phyloP scores from a whole-genome alignment of 768 basidiomycete species.

The Collybia mongolica region DNA sequence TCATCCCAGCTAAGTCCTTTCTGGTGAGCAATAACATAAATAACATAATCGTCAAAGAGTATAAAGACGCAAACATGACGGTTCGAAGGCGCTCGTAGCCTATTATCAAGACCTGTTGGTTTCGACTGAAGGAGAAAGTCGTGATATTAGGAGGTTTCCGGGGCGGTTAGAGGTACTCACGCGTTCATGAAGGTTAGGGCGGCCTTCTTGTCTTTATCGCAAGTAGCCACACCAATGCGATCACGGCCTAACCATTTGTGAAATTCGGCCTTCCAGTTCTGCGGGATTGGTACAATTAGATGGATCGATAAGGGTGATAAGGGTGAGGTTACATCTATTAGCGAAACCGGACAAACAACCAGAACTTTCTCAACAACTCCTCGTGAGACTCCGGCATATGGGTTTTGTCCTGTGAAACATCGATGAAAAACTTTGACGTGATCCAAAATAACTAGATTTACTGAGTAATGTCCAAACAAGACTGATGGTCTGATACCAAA shows the following conservation, averaged over 20 bases:
- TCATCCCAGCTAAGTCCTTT: constrained; percentile 57
- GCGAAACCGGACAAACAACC: constrained; percentile 91
- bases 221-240: constrained; percentile 43
- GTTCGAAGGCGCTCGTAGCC: constrained; percentile 90
- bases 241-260: constrained; percentile 83
- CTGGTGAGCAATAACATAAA: constrained; percentile 8
- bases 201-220: constrained; percentile 44
- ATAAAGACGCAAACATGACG: constrained; percentile 54
- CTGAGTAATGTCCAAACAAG: constrained; percentile 92
- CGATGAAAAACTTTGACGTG: background rate
- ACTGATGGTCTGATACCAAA: constrained; percentile 69
- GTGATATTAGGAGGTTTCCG: background rate
- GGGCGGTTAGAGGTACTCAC: constrained; percentile 35
- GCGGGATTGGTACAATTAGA: background rate
- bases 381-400: constrained; percentile 52
- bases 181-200: constrained; percentile 75
- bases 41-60: background rate
- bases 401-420: constrained; percentile 68
- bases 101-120: constrained; percentile 86
- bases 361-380: constrained; percentile 76
- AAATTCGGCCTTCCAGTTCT: constrained; percentile 98
- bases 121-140: constrained; percentile 42
- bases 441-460: constrained; percentile 32
- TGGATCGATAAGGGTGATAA: background rate
- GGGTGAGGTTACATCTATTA: constrained; percentile 61